These are phyloP conservation scores for Pythium oligandrum DNA, from an alignment of 352 stramenopile genomes.

Conservation along the genomic window DNA sequence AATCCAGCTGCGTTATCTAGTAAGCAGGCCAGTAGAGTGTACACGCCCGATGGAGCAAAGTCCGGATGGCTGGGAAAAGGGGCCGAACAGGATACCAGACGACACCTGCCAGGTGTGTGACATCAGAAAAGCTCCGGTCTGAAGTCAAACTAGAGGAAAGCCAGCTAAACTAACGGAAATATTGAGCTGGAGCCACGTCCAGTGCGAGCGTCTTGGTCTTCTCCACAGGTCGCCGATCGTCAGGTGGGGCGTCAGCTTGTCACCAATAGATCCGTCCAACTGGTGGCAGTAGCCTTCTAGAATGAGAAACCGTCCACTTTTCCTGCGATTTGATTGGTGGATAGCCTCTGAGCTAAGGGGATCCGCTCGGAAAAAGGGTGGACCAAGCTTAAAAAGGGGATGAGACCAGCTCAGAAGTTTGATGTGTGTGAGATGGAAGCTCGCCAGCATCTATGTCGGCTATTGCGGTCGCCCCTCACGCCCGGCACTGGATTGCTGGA, in stretches of 20 bases:
- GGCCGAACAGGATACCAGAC: too few species aligned
- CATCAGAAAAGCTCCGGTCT: neutral
- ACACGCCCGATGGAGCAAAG: too few species aligned
- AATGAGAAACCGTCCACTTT: neutral
- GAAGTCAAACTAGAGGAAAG: too few species aligned
- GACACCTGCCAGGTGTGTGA: too few species aligned
- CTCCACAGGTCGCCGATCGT: neutral
- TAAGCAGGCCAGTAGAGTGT: too few species aligned
- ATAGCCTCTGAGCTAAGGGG: neutral
- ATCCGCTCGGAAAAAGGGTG: slow-evolving; percentile 1
- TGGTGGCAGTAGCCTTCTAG: slow-evolving; percentile 1
- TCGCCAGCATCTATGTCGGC: neutral
- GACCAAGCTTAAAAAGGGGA: too few species aligned
- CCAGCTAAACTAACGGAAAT: too few species aligned
- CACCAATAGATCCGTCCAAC: neutral
- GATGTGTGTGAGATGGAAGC: neutral
- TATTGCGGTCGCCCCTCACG: too few species aligned
- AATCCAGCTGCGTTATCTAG: too few species aligned
- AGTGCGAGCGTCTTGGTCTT: neutral
- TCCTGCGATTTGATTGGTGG: neutral
- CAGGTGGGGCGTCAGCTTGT: neutral
- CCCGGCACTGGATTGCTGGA: too few species aligned
- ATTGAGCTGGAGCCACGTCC: neutral
- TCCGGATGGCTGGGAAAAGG: too few species aligned
- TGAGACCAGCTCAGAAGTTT: neutral